A percentile compares a stretch with the other conserved stretches of the same genome.
Conservation (phyloP, 1,284 basidiomycete species). For the Ganoderma multipileum region DNA sequence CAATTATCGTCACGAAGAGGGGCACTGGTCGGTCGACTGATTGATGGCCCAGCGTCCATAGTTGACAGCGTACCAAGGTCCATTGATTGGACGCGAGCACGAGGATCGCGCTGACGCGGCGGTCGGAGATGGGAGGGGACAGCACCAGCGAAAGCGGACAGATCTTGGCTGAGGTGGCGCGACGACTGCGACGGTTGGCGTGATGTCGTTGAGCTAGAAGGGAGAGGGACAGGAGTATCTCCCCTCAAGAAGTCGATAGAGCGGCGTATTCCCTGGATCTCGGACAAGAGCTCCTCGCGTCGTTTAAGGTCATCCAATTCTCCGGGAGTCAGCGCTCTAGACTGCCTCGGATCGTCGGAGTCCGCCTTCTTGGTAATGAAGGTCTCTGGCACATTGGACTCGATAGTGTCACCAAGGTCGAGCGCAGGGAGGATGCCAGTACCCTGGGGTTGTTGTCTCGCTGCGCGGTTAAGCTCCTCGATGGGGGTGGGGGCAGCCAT, state of each 20-base stretch:
- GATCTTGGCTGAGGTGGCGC: slow-evolving; percentile 68
- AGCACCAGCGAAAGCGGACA: slow-evolving; percentile 55
- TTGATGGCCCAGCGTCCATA: slow-evolving; percentile 53
- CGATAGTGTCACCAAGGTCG: slow-evolving; percentile 75
- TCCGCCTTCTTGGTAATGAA: slow-evolving; percentile 53
- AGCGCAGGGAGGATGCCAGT: slow-evolving; percentile 71
- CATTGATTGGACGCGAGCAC: slow-evolving; percentile 72
- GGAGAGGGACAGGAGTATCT: slow-evolving; percentile 66
- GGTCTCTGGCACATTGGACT: slow-evolving; percentile 72
- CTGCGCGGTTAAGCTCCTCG: slow-evolving; percentile 61
- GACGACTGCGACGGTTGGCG: slow-evolving; percentile 73
- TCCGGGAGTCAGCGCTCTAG: slow-evolving; percentile 46
- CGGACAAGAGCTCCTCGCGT: slow-evolving; percentile 73
- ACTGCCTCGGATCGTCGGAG: slow-evolving; percentile 36
- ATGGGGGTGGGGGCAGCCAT: slow-evolving; percentile 64
- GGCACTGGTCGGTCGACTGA: slow-evolving; percentile 72
- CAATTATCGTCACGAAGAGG: slow-evolving; percentile 75
- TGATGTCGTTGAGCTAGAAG: slow-evolving; percentile 54
- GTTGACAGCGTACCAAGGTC: slow-evolving; percentile 65
- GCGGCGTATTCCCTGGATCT: slow-evolving; percentile 79
- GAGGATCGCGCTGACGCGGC: slow-evolving; percentile 69
- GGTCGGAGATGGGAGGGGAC: slow-evolving; percentile 66
- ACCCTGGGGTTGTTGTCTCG: slow-evolving; percentile 51
- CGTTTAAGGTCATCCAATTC: slow-evolving; percentile 67
- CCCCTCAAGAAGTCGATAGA: slow-evolving; percentile 78